phyloP scores from a whole-genome alignment of 805 yeast genomes.

The Candida vartiovaarae region DNA sequence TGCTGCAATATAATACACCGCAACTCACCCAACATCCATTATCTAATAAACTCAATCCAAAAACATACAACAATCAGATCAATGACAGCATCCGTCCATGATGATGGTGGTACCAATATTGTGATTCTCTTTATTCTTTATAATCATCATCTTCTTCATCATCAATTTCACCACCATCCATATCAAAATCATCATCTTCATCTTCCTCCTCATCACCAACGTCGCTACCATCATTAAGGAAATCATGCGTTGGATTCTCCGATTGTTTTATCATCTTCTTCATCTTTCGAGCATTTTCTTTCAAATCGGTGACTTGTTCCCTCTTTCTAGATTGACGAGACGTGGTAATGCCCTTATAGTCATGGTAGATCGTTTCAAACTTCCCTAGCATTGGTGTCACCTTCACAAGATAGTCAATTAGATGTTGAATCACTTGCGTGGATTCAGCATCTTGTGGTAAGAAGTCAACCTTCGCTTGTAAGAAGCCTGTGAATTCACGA shows the following conservation, averaged over 20 bases:
- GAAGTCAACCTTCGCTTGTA: slow-evolving; percentile 2
- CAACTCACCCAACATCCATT: too few relatives aligned
- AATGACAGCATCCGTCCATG: too few relatives aligned
- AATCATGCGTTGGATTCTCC: slow-evolving; percentile 9
- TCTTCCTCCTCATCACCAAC: slow-evolving; percentile 10
- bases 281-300: slow-evolving; percentile 12
- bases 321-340: slow-evolving; percentile 17
- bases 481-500: slow-evolving; percentile 7
- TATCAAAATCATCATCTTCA: slow-evolving; percentile 4
- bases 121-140: neutral
- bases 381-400: slow-evolving; percentile 11
- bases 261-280: slow-evolving; percentile 8
- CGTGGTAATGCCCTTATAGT: slow-evolving; percentile 7
- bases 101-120: too few relatives aligned
- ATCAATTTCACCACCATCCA: slow-evolving; percentile 1
- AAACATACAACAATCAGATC: too few relatives aligned
- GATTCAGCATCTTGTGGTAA: neutral
- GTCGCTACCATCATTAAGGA: slow-evolving; percentile 9
- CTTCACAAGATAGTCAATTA: slow-evolving; percentile 10
- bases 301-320: slow-evolving; percentile 11
- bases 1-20: too few relatives aligned
- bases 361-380: slow-evolving; percentile 12
- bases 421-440: neutral
- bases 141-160: slow-evolving; percentile 5
- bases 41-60: too few relatives aligned